A percentile compares a stretch with the other conserved stretches of the same genome.
phyloP scores from a whole-genome alignment of 345 rosid genomes.

The Citrus glauca region DNA sequence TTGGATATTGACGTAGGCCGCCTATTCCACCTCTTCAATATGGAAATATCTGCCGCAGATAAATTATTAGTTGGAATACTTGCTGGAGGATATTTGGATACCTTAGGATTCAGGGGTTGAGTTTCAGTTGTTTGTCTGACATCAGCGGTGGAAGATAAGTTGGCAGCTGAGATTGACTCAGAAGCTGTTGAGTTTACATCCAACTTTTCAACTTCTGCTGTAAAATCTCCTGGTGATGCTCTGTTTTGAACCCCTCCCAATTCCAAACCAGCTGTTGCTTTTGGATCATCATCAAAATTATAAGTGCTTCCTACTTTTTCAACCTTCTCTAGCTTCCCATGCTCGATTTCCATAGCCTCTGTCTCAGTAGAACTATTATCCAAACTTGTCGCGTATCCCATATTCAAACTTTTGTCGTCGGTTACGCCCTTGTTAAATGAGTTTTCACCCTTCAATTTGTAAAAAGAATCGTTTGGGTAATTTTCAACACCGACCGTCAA shows the following conservation, averaged over 20 bases:
- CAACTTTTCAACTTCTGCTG: slow-evolving; percentile 10
- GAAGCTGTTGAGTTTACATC: slow-evolving; percentile 15
- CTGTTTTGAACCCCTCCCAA: slow-evolving; percentile 3
- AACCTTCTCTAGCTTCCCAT: slow-evolving; percentile 8
- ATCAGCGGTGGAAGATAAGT: slow-evolving; percentile 15
- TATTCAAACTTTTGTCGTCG: slow-evolving; percentile 13
- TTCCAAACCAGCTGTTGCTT: background rate
- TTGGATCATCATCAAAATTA: background rate
- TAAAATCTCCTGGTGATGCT: slow-evolving; percentile 17
- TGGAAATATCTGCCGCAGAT: slow-evolving; percentile 8
- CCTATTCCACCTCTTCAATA: slow-evolving; percentile 24
- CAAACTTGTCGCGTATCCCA: slow-evolving; percentile 3
- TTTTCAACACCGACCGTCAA: background rate
- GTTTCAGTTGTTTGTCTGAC: background rate
- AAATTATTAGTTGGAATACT: slow-evolving; percentile 9
- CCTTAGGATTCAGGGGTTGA: slow-evolving; percentile 11
- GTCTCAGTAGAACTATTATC: slow-evolving; percentile 11
- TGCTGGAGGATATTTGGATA: slow-evolving; percentile 16
- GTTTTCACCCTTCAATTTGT: background rate
- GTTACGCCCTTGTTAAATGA: background rate
- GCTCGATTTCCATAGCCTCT: slow-evolving; percentile 9
- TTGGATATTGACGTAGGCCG: slow-evolving; percentile 42
- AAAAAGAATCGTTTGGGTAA: background rate
- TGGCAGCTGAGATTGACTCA: slow-evolving; percentile 13
- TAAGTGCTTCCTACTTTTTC: background rate